These are phyloP conservation scores for Nitzschia sp. DNA, from an alignment of 108 stramenopile genomes.

Conservation along the genomic window DNA sequence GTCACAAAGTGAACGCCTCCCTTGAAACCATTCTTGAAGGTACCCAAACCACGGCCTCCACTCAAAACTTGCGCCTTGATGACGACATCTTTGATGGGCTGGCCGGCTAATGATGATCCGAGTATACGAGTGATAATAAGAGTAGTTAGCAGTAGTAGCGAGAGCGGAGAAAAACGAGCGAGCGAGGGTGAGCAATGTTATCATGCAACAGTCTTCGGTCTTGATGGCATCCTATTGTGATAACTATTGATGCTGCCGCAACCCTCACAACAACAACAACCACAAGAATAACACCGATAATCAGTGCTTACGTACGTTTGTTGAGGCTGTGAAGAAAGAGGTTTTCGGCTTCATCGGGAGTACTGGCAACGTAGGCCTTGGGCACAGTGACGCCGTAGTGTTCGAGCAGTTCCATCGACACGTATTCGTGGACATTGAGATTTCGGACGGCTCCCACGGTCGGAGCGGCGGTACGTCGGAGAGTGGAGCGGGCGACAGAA, in stretches of 20 bases:
- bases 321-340: constrained; percentile 57
- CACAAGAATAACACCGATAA: constrained; percentile 5
- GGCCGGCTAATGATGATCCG: constrained; percentile 39
- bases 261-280: no score
- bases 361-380: constrained; percentile 52
- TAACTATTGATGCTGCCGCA: no score
- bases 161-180: not conserved
- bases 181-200: not conserved
- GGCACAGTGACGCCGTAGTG: constrained; percentile 68
- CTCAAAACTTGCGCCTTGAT: constrained; percentile 77
- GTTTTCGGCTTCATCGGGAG: constrained; percentile 77
- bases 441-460: constrained; percentile 53
- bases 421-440: constrained; percentile 77
- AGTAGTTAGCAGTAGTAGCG: not conserved
- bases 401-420: constrained; percentile 79
- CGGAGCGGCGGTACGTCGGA: constrained; percentile 35
- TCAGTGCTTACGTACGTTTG: constrained; percentile 57
- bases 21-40: constrained; percentile 70
- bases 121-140: not conserved
- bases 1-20: constrained; percentile 74
- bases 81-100: constrained; percentile 44
- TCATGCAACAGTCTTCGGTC: no score
- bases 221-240: no score
- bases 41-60: constrained; percentile 67
- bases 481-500: not conserved